Percentiles rank a stretch among this genome's conserved stretches.
These are phyloP conservation scores for Penicillium sp. DNA, from an alignment of 2,329 filamentous ascomycete genomes.

Conservation along the genomic window DNA sequence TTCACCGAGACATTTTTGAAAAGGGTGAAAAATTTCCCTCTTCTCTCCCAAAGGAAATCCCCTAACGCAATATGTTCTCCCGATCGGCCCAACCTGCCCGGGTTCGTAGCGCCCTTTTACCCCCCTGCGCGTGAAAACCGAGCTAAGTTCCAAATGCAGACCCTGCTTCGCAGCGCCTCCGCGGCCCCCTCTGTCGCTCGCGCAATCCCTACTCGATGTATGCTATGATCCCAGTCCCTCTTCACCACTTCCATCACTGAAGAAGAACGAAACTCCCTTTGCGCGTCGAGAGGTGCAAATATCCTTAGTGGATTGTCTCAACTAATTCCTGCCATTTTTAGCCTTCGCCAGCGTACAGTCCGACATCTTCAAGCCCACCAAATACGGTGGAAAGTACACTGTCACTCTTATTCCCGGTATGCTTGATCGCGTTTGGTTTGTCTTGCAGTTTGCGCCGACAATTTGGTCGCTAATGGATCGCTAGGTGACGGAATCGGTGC, in stretches of 20 bases:
- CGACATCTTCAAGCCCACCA: constrained; percentile 98
- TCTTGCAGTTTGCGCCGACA: neutral
- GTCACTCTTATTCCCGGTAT: constrained; percentile 94
- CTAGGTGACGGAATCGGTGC: constrained; percentile 90
- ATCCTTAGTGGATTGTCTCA: neutral
- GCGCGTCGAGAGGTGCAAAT: neutral
- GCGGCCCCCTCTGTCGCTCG: constrained; percentile 49
- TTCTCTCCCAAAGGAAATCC: constrained; percentile 11
- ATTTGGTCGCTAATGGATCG: neutral
- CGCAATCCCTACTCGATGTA: constrained; percentile 57
- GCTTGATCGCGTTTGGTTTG: neutral
- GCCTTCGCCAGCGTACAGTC: constrained; percentile 78
- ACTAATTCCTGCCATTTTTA: constrained; percentile 32
- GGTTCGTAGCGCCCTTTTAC: constrained; percentile 37
- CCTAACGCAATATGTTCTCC: constrained; percentile 39
- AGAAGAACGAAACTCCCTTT: neutral
- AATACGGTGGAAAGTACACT: constrained; percentile 99
- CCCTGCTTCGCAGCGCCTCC: constrained; percentile 56
- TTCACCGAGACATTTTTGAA: constrained; percentile 3
- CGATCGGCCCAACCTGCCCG: constrained; percentile 43
- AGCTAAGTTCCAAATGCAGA: constrained; percentile 48
- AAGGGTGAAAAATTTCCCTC: constrained; percentile 6
- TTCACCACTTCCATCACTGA: neutral
- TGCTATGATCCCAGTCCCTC: constrained; percentile 12
- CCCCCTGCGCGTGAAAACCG: constrained; percentile 1